Base-by-base conservation (phyloP, 352 stramenopile species). In the Hyaloperonospora arabidopsidis region DNA sequence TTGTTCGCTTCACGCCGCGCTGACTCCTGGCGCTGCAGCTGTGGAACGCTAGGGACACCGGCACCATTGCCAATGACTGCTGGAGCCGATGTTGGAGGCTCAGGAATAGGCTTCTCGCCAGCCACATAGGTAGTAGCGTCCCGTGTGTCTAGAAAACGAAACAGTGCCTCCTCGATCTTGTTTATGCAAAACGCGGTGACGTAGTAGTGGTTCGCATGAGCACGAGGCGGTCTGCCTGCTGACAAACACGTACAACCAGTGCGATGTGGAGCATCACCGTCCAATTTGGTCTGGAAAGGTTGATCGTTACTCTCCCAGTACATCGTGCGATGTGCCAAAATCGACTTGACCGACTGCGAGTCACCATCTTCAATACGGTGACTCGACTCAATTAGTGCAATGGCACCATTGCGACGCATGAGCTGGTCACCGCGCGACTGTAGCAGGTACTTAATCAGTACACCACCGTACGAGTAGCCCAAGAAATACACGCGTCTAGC, bases 221-320 rank as follows among this genome's bases (percentile, higher is more conserved):
- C 76, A 15, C 79, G 74, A 21, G 79, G 78, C 15, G 79, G 79
- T 19, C 78, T 66, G 1, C 81, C 79, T 15, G 78, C 84, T 28
- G 76, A 92, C 23, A 92, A 61, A 68, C 84, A 91, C 49, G 81
- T 90, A 48, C 84, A 92, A 13, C 82, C 81, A 10, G 81, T 90
- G n/a, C 82, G 80, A 44, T 93, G 79, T 0, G 80, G 81, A 2
- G 85, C 79, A 48, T 93, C 83, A 23, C 83, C 83, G 29, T 93
- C 80, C 15, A 93, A 61, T 17, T 72, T 70, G 6, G 71, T 84
- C 73, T 93, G 83, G 62, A 90, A 90, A 11, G 61, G 60, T 29
- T 72, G 45, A 55, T 93, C 83, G 49, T 93, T 89, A 55, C 79
- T 89, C 58, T 93, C 80, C 85, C 85, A 95, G 66, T 95, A 93